A percentile compares a stretch with the other conserved stretches of the same genome.
These are phyloP conservation scores for Yamadazyma takamatsuzukensis DNA, from an alignment of 805 yeast genomes.

Conservation along the genomic window DNA sequence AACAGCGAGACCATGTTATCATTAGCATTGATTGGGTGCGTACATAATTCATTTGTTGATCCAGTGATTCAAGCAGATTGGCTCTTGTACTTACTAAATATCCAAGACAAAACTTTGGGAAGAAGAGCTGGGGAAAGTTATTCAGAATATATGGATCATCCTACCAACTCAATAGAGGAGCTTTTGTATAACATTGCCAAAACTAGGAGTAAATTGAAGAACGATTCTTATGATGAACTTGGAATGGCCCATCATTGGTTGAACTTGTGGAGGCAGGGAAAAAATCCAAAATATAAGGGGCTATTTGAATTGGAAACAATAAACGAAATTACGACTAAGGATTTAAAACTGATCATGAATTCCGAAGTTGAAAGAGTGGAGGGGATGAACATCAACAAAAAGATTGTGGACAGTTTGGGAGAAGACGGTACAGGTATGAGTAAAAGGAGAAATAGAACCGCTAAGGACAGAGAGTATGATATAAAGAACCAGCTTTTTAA, in stretches of 20 bases:
- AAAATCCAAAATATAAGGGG: conserved; percentile 26
- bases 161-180: conserved; percentile 69
- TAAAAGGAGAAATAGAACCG: conserved; percentile 37
- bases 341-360: conserved; percentile 20
- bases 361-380: conserved; percentile 28
- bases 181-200: conserved; percentile 50
- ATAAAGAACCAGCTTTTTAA: conserved; percentile 36
- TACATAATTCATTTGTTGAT: conserved; percentile 66
- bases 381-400: conserved; percentile 23
- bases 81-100: conserved; percentile 67
- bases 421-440: conserved; percentile 34
- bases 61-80: conserved; percentile 87
- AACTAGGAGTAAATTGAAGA: conserved; percentile 30
- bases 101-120: conserved; percentile 49
- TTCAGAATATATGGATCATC: conserved; percentile 45
- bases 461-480: conserved; percentile 42
- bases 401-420: conserved; percentile 34
- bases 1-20: conserved; percentile 69
- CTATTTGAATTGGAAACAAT: conserved; percentile 36
- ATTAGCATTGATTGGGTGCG: conserved; percentile 71
- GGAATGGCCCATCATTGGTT: conserved; percentile 66
- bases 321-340: conserved; percentile 22
- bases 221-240: conserved; percentile 44
- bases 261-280: conserved; percentile 58
- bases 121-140: conserved; percentile 43